Conservation (phyloP, 75 land plant genomes). For the Pseudotsuga menziesii region DNA sequence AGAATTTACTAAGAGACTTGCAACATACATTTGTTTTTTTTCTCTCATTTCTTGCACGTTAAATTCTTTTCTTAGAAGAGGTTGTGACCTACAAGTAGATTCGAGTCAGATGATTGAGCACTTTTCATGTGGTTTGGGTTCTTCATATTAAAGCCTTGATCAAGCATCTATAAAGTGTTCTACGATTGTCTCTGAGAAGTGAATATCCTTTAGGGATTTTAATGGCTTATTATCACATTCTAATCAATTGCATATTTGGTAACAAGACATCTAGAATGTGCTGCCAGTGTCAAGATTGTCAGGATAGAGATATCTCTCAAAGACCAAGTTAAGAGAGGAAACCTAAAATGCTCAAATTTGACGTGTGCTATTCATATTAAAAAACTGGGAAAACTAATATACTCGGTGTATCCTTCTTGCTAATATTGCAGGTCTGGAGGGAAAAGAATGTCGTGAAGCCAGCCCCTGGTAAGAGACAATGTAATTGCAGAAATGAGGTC, state of each 20-base stretch:
- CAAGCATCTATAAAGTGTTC: not conserved
- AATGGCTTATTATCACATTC: no score
- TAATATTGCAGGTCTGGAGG: constrained; percentile 71
- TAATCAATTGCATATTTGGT: not conserved
- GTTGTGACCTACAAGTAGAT: not conserved
- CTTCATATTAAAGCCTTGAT: not conserved
- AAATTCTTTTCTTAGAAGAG: not conserved
- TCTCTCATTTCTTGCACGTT: not conserved
- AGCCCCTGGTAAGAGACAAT: constrained; percentile 88
- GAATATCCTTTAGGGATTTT: no score
- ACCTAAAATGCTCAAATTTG: not conserved
- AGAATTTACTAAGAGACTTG: not conserved
- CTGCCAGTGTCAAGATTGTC: not conserved
- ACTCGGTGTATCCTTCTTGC: not conserved
- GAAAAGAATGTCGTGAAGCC: constrained; percentile 92
- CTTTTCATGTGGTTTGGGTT: not conserved
- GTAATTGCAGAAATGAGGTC: constrained; percentile 94
- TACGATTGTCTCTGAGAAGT: no score
- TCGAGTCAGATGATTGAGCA: not conserved
- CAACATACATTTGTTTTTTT: not conserved
- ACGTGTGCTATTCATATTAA: not conserved
- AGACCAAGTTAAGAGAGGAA: not conserved
- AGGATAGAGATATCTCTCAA: not conserved
- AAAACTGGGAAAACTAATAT: not conserved
- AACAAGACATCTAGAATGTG: not conserved